Evolutionary conservation across 2,329 filamentous ascomycete genomes (phyloP).

Genomic region (Orbilia blumenaviensis): DNA sequence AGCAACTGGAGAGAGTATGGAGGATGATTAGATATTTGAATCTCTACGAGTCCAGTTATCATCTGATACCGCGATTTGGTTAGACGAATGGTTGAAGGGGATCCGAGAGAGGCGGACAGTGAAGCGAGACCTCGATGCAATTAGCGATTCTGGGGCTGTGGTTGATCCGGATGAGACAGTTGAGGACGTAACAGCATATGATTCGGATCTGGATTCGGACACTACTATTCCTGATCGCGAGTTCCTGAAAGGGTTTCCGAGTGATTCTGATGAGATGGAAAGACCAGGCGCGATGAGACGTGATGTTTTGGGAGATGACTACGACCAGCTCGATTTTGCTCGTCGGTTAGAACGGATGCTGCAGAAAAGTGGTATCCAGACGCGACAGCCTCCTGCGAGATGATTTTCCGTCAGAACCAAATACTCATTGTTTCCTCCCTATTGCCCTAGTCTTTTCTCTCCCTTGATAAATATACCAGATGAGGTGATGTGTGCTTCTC

Average conservation of each 20-base stretch:
- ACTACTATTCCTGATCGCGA: constrained; percentile 2
- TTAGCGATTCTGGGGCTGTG: constrained; percentile 2
- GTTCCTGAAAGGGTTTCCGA: background rate
- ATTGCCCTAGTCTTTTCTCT: too few relatives aligned
- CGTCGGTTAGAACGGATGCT: background rate
- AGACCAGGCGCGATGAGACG: background rate
- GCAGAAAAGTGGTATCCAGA: background rate
- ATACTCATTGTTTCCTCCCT: too few relatives aligned
- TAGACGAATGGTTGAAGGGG: background rate
- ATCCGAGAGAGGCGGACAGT: background rate
- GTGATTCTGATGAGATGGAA: background rate
- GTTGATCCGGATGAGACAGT: constrained; percentile 9
- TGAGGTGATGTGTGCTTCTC: background rate
- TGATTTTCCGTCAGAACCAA: background rate
- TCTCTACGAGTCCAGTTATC: background rate
- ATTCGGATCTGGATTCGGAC: constrained; percentile 1
- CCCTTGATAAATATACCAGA: too few relatives aligned
- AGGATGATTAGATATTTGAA: constrained; percentile 50
- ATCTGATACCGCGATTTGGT: background rate
- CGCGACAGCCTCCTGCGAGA: background rate
- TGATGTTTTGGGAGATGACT: background rate
- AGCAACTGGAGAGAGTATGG: constrained; percentile 56
- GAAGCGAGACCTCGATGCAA: too few relatives aligned
- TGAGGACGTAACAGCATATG: background rate
- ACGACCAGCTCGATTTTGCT: background rate